phyloP scores from a whole-genome alignment of 106 monocot species.

The Acorus calamus region DNA sequence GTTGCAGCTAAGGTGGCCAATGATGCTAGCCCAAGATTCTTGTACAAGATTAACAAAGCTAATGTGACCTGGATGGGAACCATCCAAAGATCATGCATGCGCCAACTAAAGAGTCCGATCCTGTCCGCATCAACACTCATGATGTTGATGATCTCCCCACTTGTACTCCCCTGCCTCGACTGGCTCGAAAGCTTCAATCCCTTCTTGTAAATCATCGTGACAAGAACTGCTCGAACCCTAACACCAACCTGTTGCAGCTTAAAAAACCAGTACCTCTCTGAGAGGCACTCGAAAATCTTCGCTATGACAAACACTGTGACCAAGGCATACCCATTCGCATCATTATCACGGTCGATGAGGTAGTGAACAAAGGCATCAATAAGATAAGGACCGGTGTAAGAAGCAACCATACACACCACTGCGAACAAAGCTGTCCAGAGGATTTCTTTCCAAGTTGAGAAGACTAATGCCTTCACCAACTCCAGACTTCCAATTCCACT shows the following conservation, averaged over 20 bases:
- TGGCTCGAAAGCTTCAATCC: background rate
- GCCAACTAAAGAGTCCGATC: no score
- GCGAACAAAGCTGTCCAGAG: constrained; percentile 16
- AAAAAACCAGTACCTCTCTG: constrained; percentile 11
- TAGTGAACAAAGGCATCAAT: constrained; percentile 37
- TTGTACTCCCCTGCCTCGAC: constrained; percentile 2
- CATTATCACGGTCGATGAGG: constrained; percentile 8
- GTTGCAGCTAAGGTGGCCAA: no score
- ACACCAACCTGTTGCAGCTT: constrained; percentile 2
- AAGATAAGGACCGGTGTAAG: constrained; percentile 35
- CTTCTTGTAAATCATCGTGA: constrained; percentile 4
- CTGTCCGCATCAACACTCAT: no score
- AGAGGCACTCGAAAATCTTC: constrained; percentile 4
- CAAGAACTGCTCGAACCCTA: constrained; percentile 2
- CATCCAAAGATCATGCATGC: no score
- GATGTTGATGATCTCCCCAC: constrained; percentile 8
- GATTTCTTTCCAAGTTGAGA: constrained; percentile 16
- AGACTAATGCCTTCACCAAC: constrained; percentile 17
- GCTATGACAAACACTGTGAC: background rate
- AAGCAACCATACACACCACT: constrained; percentile 10
- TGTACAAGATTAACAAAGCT: no score
- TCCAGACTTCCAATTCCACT: background rate
- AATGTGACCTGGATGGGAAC: no score
- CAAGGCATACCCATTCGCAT: background rate
- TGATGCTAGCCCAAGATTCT: no score